phyloP scores from a whole-genome alignment of 2,329 filamentous ascomycete species.

The Pyricularia pennisetigena region DNA sequence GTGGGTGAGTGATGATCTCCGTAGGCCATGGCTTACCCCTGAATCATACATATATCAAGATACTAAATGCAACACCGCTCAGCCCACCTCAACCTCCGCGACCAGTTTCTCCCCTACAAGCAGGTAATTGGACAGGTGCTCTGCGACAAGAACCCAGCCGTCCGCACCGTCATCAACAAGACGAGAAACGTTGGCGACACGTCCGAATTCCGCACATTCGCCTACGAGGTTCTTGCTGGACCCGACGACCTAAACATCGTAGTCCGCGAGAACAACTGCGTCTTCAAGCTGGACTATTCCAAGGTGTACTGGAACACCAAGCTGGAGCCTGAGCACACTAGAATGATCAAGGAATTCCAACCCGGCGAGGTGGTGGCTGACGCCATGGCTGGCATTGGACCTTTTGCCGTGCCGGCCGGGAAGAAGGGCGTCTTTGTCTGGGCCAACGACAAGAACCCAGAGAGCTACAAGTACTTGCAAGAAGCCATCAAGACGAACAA shows the following conservation, averaged over 20 bases:
- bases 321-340: conserved; percentile 78
- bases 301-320: conserved; percentile 98
- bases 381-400: conserved; percentile 94
- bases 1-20: conserved; percentile 45
- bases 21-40: background rate
- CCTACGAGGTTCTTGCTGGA: conserved; percentile 81
- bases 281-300: conserved; percentile 87
- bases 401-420: conserved; percentile 86
- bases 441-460: conserved; percentile 95
- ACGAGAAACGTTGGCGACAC: conserved; percentile 76
- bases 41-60: background rate
- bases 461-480: conserved; percentile 65
- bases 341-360: conserved; percentile 66
- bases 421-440: conserved; percentile 87
- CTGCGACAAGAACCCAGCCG: conserved; percentile 74
- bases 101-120: conserved; percentile 78
- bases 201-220: conserved; percentile 83
- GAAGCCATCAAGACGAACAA: conserved; percentile 71
- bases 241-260: conserved; percentile 75
- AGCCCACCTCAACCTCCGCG: conserved; percentile 86
- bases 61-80: background rate
- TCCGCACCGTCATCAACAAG: conserved; percentile 94
- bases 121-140: conserved; percentile 75
- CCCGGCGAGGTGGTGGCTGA: conserved; percentile 88
- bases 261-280: conserved; percentile 70